Base-by-base conservation (phyloP, 2,329 filamentous ascomycete genomes). In the Macrophomina phaseolina region DNA sequence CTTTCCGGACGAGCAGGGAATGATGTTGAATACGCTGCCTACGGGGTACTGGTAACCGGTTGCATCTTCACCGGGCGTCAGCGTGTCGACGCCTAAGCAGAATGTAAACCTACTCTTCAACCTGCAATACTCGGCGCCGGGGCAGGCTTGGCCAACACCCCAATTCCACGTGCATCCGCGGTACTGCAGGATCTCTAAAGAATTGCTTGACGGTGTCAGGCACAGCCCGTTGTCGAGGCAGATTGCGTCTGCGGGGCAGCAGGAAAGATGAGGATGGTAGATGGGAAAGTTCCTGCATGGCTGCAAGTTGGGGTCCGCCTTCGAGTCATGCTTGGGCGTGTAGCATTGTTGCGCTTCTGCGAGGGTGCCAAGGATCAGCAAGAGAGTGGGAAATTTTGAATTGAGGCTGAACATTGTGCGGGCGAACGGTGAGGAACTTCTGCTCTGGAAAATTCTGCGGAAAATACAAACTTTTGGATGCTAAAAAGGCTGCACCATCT, bases 121-220 rank as follows among this genome's bases (percentile, higher is more conserved):
- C 34, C 14, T n/a, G 53, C 53, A 56, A 18, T 56, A 56, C 28
- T 56, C 53, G 14, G 53, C 53, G 9, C 53, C 53, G 8, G 53
- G 53, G 23, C 53, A 56, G 36, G 53, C 36, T 38, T 18, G 9
- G 4, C 16, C 53, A 18, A 16, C 32, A 12, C 53, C 53, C n/a
- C 4, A 40, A 8, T 28, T 3, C 32, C 30, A 56, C 7, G 53
- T 56, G 53, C 53, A 56, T 40, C 53, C 53, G 6, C 16, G 8
- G 53, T 56, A 56, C 34, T 38, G 36, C 18, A 56, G n/a, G 5
- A 56, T 14, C 30, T 40, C 53, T n/a, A 56, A 32, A 11, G 53
- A 56, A 18, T 42, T 56, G 36, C 40, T 42, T 5, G 53, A 56
- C 3, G 53, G 34, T 12, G 34, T 56, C 16, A 56, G 36, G 11